Evolutionary conservation across 1,284 basidiomycete genomes (phyloP), one percentile per base, ranked within the genome.

Genomic region (Ustanciosporium gigantosporum): DNA sequence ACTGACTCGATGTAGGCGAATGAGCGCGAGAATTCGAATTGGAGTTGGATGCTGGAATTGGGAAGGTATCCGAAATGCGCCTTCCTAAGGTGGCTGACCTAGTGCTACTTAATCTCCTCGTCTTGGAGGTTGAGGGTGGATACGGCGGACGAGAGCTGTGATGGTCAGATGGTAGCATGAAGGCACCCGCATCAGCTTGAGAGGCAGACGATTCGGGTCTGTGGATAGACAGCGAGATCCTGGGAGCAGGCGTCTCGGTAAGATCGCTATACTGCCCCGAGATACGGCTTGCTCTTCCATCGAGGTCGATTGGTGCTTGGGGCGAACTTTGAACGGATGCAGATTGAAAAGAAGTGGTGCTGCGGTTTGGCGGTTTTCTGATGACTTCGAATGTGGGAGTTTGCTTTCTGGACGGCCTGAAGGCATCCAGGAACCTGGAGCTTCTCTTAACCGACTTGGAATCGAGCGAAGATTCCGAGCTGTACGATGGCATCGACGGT

Each of bases 321-420:
- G 32, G 17, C 32, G 32, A 8, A 8, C 32, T 19, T 15, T 19
- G 11, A 11, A 19, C 32, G 9, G 17, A 29, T 4, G 49, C 39
- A n/a, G 61, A 48, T 20, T 59, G 51, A 29, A 55, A 53, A 8
- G 49, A 50, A 25, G 44, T 36, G 16, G 47, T 51, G 42, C 61
- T 59, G 38, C 47, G 55, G 23, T 45, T 58, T 13, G 44, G 46
- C 7, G 61, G 56, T 40, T 65, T 65, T 38, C 61, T 55, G 25
- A 65, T 44, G n/a, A 65, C 61, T 25, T 65, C 44, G 24, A 65
- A 65, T 5, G 61, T 50, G 4, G 55, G 48, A 3, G 40, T 16
- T 5, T 46, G 50, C 43, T 64, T 64, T 15, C 44, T 53, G 22
- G 57, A 41, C 0, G 62, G 45, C 20, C 48, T 55, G 52, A 66